phyloP scores from a whole-genome alignment of 352 stramenopile species.

The Globisporangium echinulatum region DNA sequence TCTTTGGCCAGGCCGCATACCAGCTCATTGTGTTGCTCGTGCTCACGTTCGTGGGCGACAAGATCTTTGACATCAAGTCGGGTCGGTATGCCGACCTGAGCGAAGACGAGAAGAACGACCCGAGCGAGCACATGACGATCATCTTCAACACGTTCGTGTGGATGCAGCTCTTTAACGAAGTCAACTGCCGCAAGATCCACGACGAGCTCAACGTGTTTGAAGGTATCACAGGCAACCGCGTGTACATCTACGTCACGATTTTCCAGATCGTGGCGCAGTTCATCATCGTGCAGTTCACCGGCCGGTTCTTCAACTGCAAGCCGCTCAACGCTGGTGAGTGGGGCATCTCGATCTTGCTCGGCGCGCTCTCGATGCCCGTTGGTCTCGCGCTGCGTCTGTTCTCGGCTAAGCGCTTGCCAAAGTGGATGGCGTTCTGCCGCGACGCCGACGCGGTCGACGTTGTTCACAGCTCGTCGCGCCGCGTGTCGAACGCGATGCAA shows the following conservation, averaged over 20 bases:
- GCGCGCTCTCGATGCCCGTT: constrained; percentile 34
- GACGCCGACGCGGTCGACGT: constrained; percentile 37
- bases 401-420: constrained; percentile 35
- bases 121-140: constrained; percentile 92
- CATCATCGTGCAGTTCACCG: constrained; percentile 94
- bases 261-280: constrained; percentile 91
- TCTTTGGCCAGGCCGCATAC: constrained; percentile 89
- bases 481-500: constrained; percentile 22
- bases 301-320: constrained; percentile 61
- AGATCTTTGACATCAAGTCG: constrained; percentile 36
- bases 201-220: constrained; percentile 91
- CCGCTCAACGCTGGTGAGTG: constrained; percentile 40
- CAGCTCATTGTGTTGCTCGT: constrained; percentile 89
- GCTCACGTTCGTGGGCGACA: constrained; percentile 77
- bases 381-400: constrained; percentile 44
- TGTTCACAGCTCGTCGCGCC: constrained; percentile 17
- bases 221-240: constrained; percentile 85
- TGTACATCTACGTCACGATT: constrained; percentile 91
- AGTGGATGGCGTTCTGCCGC: constrained; percentile 52
- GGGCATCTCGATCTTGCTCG: constrained; percentile 49
- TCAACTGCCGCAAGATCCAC: constrained; percentile 81
- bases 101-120: constrained; percentile 29
- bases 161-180: constrained; percentile 92
- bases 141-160: constrained; percentile 98
- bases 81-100: constrained; percentile 34